A percentile compares a stretch with the other conserved stretches of the same genome.
Conservation (phyloP, 2,329 filamentous ascomycete species). For the Alternaria metachromatica region DNA sequence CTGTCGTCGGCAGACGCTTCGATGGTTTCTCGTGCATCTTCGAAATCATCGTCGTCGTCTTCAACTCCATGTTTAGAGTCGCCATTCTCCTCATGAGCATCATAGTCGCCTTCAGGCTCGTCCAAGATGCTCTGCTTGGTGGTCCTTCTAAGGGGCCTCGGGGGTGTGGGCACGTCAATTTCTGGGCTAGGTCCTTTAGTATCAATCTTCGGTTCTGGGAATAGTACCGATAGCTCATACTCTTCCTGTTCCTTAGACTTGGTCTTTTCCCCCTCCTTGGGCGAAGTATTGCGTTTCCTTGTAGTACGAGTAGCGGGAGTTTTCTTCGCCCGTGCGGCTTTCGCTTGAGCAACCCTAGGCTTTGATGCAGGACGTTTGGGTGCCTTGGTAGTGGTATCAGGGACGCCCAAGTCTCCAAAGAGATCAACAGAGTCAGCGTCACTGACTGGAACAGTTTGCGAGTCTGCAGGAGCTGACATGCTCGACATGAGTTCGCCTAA, state of each 20-base stretch:
- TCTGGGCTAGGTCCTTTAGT: background rate
- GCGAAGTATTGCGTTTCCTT: background rate
- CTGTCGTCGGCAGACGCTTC: background rate
- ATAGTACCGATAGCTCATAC: accelerated
- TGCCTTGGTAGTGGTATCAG: background rate
- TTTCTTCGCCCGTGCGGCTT: background rate
- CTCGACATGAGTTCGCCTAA: background rate
- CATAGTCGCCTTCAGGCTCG: background rate
- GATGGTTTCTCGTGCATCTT: background rate
- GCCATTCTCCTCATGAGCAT: accelerated
- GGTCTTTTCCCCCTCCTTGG: background rate
- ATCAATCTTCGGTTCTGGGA: background rate
- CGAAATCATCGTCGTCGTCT: background rate
- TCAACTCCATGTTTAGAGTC: background rate
- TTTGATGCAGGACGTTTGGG: background rate
- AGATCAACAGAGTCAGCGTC: background rate
- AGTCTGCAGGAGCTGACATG: background rate
- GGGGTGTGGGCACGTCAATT: background rate
- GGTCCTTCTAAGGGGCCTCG: background rate
- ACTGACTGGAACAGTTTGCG: background rate
- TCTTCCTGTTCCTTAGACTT: background rate
- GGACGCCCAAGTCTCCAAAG: background rate
- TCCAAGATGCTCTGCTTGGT: background rate
- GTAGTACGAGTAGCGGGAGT: background rate
- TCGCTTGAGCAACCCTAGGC: background rate